A percentile compares a stretch with the other conserved stretches of the same genome.
Conservation (phyloP, 352 stramenopile genomes). For the Stramenopiles sp. region DNA sequence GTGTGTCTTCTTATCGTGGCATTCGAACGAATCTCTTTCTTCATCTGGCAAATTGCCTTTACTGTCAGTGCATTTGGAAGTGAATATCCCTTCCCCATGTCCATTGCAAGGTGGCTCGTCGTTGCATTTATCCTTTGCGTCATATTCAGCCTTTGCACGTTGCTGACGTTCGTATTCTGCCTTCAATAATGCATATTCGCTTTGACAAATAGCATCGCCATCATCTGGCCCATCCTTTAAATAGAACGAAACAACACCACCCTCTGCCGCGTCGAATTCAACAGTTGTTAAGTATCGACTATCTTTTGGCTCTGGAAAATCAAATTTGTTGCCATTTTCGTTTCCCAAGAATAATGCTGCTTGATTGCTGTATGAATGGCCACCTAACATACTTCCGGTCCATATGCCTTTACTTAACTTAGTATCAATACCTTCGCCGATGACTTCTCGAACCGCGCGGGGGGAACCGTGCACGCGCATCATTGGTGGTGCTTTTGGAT, state of each 20-base stretch:
- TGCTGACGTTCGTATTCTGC: constrained; percentile 1
- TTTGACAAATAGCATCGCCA: not conserved
- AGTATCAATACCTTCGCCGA: not conserved
- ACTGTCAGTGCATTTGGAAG: not conserved
- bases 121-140: not conserved
- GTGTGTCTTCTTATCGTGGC: not conserved
- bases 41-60: constrained; percentile 1
- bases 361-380: not conserved
- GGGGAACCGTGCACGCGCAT: not conserved
- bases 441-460: not conserved
- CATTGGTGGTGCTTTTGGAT: not conserved
- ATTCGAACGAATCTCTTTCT: not conserved
- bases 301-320: not conserved
- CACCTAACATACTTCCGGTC: not conserved
- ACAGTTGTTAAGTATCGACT: not conserved
- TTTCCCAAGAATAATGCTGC: not conserved
- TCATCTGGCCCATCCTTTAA: not conserved
- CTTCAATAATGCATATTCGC: not conserved
- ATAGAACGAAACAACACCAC: constrained; percentile 2
- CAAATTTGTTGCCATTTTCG: not conserved
- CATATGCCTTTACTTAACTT: not conserved
- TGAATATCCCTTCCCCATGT: not conserved
- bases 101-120: not conserved
- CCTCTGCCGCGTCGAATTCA: not conserved
- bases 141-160: not conserved